These are phyloP conservation scores for Agroathelia rolfsii DNA, from an alignment of 1,284 basidiomycete genomes.

Conservation along the genomic window DNA sequence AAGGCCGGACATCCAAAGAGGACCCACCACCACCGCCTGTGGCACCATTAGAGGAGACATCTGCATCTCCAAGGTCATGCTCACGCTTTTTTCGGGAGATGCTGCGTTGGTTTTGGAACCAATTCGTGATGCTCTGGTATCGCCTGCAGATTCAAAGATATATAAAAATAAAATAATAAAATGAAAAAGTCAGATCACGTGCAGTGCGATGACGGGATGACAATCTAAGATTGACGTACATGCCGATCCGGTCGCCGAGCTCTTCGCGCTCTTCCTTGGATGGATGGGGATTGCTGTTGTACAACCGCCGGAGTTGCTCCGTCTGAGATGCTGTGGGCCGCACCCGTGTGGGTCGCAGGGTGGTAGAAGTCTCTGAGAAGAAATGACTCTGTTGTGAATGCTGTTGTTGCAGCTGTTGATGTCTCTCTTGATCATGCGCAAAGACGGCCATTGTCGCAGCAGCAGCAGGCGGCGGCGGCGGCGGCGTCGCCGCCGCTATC, in stretches of 20 bases:
- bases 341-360: constrained; percentile 37
- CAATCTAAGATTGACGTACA: constrained; percentile 37
- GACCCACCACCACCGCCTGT: too few species aligned
- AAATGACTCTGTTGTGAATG: constrained; percentile 36
- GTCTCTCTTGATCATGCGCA: constrained; percentile 35
- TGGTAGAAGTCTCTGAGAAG: constrained; percentile 32
- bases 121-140: constrained; percentile 68
- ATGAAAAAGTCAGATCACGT: constrained; percentile 5
- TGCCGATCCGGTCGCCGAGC: constrained; percentile 57
- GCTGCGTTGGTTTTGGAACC: constrained; percentile 77
- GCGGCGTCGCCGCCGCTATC: background rate
- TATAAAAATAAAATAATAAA: constrained; percentile 13
- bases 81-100: constrained; percentile 59
- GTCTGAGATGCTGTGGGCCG: constrained; percentile 55
- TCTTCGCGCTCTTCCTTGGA: constrained; percentile 53
- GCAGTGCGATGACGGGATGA: constrained; percentile 15
- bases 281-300: constrained; percentile 53
- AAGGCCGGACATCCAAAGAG: too few species aligned
- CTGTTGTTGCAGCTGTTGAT: constrained; percentile 40
- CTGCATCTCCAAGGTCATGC: constrained; percentile 32
- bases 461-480: constrained; percentile 3
- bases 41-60: constrained; percentile 17
- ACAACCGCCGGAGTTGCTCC: constrained; percentile 56
- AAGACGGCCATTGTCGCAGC: constrained; percentile 22
- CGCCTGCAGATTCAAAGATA: constrained; percentile 35